These are phyloP conservation scores for Brassica carinata DNA, from an alignment of 345 rosid species.

Conservation along the genomic window DNA sequence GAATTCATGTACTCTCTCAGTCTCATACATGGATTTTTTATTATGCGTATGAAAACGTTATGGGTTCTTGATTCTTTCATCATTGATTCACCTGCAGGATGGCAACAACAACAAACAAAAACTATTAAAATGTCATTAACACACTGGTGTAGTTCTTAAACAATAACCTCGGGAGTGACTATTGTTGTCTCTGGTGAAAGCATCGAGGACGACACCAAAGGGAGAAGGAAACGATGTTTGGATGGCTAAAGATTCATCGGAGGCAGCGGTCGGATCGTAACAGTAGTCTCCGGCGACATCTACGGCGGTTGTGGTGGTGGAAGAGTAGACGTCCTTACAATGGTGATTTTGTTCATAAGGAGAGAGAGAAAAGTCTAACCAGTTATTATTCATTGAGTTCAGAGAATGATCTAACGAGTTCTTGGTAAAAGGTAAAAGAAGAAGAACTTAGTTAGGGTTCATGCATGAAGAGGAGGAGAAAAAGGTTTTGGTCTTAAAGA, in stretches of 20 bases:
- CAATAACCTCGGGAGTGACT: conserved; percentile 64
- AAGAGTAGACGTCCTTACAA: conserved; percentile 18
- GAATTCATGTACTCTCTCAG: too few relatives aligned
- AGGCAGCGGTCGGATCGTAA: conserved; percentile 49
- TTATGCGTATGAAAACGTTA: too few relatives aligned
- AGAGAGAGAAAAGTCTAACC: conserved; percentile 85
- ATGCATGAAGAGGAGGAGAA: conserved; percentile 42
- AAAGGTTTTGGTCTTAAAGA: conserved; percentile 35
- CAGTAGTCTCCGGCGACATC: conserved; percentile 54
- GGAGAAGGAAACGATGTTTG: conserved; percentile 50
- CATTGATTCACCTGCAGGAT: too few relatives aligned
- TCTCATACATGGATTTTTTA: too few relatives aligned
- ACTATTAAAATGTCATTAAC: too few relatives aligned
- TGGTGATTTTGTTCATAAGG: conserved; percentile 53
- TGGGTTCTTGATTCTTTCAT: too few relatives aligned
- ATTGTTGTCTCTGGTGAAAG: conserved; percentile 56
- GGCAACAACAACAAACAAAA: too few relatives aligned
- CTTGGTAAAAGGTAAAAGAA: conserved; percentile 1
- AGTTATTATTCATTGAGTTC: conserved; percentile 55
- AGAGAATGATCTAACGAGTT: not conserved
- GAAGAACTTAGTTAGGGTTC: conserved; percentile 39
- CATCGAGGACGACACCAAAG: conserved; percentile 62
- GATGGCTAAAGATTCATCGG: conserved; percentile 41
- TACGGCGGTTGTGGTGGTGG: conserved; percentile 47
- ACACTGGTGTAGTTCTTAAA: not conserved